A percentile compares a stretch with the other conserved stretches of the same genome.
Evolutionary conservation across 176 grass and related monocot genomes (phyloP).

Genomic region (Phoenix roebelenii): DNA sequence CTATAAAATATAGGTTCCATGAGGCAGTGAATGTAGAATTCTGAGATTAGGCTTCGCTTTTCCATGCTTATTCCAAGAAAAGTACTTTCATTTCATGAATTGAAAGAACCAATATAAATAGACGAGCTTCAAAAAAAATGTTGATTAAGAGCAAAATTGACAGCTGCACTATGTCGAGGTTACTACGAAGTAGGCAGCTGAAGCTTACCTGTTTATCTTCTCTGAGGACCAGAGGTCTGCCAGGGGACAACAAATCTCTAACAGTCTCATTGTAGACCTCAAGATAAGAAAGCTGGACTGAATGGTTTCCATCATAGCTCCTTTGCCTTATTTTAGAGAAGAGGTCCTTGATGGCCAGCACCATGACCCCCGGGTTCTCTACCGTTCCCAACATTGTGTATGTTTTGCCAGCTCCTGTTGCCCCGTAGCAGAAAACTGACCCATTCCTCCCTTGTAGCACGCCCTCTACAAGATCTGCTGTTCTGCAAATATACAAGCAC

Average conservation of each 20-base stretch:
- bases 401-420: constrained; percentile 95
- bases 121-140: too few species aligned
- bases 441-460: constrained; percentile 90
- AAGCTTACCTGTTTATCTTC: constrained; percentile 82
- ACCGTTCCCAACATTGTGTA: constrained; percentile 90
- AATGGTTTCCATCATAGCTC: constrained; percentile 57
- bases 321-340: constrained; percentile 78
- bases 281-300: constrained; percentile 74
- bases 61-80: too few species aligned
- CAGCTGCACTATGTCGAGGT: too few species aligned
- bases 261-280: constrained; percentile 99
- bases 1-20: too few species aligned
- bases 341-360: constrained; percentile 90
- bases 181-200: neutral
- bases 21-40: too few species aligned
- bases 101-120: too few species aligned
- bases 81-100: too few species aligned
- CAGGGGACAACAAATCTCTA: constrained; percentile 85
- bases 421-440: constrained; percentile 95
- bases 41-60: too few species aligned
- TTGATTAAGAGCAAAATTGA: too few species aligned
- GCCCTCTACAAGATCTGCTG: constrained; percentile 75
- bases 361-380: constrained; percentile 85
- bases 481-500: constrained; percentile 38
- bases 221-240: constrained; percentile 64